A percentile compares a stretch with the other conserved stretches of the same genome.
Conservation (phyloP, 768 basidiomycete species). For the Termitomyces sp. region DNA sequence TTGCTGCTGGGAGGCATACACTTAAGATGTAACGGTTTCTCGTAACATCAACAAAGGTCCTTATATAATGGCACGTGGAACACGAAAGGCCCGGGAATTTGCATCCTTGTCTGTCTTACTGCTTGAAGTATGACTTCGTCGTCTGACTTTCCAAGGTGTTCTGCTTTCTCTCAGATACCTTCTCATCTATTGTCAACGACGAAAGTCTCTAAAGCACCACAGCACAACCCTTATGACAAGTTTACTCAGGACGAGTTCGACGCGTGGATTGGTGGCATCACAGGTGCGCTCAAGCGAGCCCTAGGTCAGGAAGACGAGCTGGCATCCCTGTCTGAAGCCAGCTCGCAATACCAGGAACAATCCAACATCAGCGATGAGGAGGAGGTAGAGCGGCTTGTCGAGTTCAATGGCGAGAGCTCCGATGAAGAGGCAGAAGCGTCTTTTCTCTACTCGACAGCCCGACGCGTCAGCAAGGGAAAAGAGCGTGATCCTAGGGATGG, state of each 20-base stretch:
- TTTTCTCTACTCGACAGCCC: constrained; percentile 46
- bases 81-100: too few species aligned
- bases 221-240: constrained; percentile 70
- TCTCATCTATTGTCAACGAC: constrained; percentile 11
- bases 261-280: constrained; percentile 64
- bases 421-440: constrained; percentile 42
- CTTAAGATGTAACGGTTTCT: too few species aligned
- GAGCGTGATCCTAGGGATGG: constrained; percentile 58
- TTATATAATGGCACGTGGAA: too few species aligned
- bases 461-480: constrained; percentile 50
- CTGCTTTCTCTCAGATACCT: constrained; percentile 1
- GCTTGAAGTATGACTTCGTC: constrained; percentile 11
- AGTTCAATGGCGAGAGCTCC: constrained; percentile 12
- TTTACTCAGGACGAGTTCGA: constrained; percentile 66
- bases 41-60: too few species aligned
- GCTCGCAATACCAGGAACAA: constrained; percentile 1
- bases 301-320: constrained; percentile 42
- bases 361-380: constrained; percentile 11
- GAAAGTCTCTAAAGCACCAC: constrained; percentile 36
- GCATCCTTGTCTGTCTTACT: not conserved
- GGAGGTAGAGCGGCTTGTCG: constrained; percentile 13
- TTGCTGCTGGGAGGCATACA: constrained; percentile 5
- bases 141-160: constrained; percentile 1
- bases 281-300: constrained; percentile 48
- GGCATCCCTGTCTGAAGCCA: constrained; percentile 11